These are phyloP conservation scores for Diaporthe sp. DNA, from an alignment of 2,329 filamentous ascomycete genomes.

Conservation along the genomic window DNA sequence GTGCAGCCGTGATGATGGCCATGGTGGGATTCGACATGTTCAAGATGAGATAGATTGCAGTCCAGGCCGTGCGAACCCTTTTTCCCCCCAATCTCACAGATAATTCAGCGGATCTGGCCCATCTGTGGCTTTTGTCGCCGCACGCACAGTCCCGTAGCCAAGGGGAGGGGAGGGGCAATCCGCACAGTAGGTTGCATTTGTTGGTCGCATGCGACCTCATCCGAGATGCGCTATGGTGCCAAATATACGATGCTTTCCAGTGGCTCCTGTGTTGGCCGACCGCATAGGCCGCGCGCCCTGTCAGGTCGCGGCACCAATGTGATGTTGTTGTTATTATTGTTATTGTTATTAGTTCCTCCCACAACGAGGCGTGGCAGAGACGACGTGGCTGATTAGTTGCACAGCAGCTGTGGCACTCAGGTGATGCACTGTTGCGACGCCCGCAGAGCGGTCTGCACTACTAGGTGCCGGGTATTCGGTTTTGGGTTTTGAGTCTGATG, in stretches of 20 bases:
- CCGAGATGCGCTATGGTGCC: constrained; percentile 9
- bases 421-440: constrained; percentile 9
- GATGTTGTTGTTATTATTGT: not conserved
- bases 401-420: not conserved
- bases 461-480: constrained; percentile 24
- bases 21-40: not conserved
- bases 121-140: not conserved
- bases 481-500: constrained; percentile 25
- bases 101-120: not conserved
- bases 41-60: constrained; percentile 4
- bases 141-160: constrained; percentile 13
- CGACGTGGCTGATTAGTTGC: constrained; percentile 11
- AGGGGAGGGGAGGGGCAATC: not conserved
- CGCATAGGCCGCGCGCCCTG: not conserved
- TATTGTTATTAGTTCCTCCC: not conserved
- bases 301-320: constrained; percentile 6
- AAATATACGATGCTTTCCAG: not conserved
- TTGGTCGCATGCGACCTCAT: not conserved
- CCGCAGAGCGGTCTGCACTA: constrained; percentile 21
- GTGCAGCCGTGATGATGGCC: not conserved
- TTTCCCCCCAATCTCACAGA: not conserved
- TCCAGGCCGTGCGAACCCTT: constrained; percentile 1
- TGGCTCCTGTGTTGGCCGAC: not conserved
- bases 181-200: not conserved
- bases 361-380: not conserved